Percentiles rank a stretch among this genome's conserved stretches.
phyloP scores from a whole-genome alignment of 164 flowering plant species.

The Aristolochia californica region DNA sequence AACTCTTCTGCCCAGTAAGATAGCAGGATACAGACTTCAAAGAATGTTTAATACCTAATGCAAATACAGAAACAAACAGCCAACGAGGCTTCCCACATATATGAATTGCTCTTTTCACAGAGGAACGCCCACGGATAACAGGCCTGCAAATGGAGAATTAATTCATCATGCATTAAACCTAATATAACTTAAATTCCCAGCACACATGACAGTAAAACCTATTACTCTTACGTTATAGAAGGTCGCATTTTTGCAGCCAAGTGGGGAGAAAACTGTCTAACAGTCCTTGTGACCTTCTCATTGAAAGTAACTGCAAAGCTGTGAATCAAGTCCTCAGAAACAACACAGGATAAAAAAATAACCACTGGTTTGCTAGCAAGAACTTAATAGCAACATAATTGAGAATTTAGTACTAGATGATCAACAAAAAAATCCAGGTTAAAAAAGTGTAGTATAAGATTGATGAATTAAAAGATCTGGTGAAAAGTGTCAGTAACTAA shows the following conservation, averaged over 20 bases:
- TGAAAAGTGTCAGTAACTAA: too few species aligned
- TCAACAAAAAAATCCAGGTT: too few species aligned
- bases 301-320: conserved; percentile 96
- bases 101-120: conserved; percentile 68
- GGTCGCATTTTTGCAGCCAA: conserved; percentile 98
- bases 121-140: conserved; percentile 96
- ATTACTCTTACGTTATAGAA: conserved; percentile 62
- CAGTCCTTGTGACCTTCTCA: conserved; percentile 89
- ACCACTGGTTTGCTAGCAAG: neutral
- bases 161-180: too few species aligned
- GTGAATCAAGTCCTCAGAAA: conserved; percentile 21
- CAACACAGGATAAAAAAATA: neutral
- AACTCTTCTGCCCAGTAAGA: neutral
- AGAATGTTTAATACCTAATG: conserved; percentile 36
- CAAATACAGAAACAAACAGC: conserved; percentile 63
- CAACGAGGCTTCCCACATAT: conserved; percentile 96
- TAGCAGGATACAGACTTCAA: too few species aligned
- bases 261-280: conserved; percentile 92
- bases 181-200: neutral
- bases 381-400: too few species aligned
- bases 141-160: conserved; percentile 40
- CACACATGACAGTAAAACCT: neutral
- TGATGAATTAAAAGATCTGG: too few species aligned
- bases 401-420: too few species aligned
- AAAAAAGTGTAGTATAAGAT: too few species aligned